Base-by-base conservation (phyloP, 2,329 filamentous ascomycete genomes). In the Stagonosporopsis vannaccii region DNA sequence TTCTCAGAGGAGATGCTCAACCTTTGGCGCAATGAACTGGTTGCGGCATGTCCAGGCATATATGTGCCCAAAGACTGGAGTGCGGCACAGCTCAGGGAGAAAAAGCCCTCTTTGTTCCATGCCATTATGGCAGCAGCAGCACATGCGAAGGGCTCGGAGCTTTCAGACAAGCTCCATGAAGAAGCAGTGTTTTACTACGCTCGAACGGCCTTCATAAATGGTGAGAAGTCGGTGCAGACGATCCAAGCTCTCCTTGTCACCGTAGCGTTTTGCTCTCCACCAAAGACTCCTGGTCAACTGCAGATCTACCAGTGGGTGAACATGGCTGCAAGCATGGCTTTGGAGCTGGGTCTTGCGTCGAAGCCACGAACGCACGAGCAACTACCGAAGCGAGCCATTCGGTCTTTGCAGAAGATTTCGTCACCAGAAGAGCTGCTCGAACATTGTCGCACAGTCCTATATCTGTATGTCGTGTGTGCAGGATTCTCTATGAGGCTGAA, bases 301-400 rank as follows among this genome's bases (percentile, higher is more conserved):
- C 72, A 74, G 25, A 73, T 75, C 13, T 75, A 72, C 42, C 70
- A 71, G 28, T 75, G 68, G 58, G 63, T 65, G 6, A 75, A 72
- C 30, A 73, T 75, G 61, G 73, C 73, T 6, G 71, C 70, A 4
- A 71, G 67, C 3, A 75, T 75, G 71, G 72, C 72, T 6, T 43
- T 75, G 15, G 73, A 75, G 49, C 61, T 75, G n/a, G 73, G 73
- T 11, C 55, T 75, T 41, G 69, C 72, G 3, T 71, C 70, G 3
- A 75, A 75, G 53, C 72, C 73, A 8, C 61, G 71, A 44, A 75
- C 71, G n/a, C 72, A 74, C 45, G 71, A 75, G 47, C 71, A 75
- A 47, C 39, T 75, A n/a, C 73, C 73, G 0, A 73, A 74, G 51
- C 57, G 72, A 49, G 69, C 69, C 0, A 70, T 72, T 22, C 60